Evolutionary conservation across 2,329 filamentous ascomycete genomes (phyloP).

Genomic region (Sclerotinia glacialis): DNA sequence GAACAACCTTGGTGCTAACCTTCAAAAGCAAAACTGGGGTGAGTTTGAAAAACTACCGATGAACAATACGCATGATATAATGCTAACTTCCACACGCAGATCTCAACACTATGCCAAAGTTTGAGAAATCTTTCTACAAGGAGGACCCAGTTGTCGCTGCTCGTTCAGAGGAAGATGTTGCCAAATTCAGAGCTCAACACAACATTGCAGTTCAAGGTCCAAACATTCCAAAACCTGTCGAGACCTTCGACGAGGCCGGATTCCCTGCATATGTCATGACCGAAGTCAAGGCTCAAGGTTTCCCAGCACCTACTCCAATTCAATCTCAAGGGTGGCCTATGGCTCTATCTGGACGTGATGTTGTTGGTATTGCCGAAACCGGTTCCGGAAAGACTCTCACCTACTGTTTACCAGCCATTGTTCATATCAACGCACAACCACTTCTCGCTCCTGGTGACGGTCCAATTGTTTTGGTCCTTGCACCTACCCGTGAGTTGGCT

Average conservation of each 20-base stretch:
- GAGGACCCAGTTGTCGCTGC: conserved; percentile 76
- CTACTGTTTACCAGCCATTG: conserved; percentile 96
- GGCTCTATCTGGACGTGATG: conserved; percentile 95
- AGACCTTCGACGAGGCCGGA: conserved; percentile 95
- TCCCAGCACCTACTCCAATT: conserved; percentile 89
- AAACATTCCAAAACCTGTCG: conserved; percentile 87
- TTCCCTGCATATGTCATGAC: conserved; percentile 97
- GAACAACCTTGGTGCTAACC: conserved; percentile 80
- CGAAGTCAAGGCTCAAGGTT: conserved; percentile 97
- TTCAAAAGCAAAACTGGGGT: conserved; percentile 91
- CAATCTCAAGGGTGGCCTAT: conserved; percentile 99
- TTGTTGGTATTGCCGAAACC: conserved; percentile 98
- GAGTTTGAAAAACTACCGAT: conserved; percentile 40
- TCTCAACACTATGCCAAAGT: conserved; percentile 77
- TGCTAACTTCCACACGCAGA: conserved; percentile 52
- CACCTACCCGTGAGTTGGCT: conserved; percentile 94
- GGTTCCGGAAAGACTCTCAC: conserved; percentile 98
- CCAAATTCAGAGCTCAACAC: conserved; percentile 81
- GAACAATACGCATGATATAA: background rate
- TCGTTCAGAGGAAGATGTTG: conserved; percentile 76
- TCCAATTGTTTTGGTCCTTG: conserved; percentile 92
- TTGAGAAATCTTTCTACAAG: conserved; percentile 99
- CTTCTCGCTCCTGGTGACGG: conserved; percentile 92
- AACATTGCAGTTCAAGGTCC: conserved; percentile 78
- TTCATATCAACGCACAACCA: conserved; percentile 99